Percentiles rank a stretch among this genome's conserved stretches.
These are phyloP conservation scores for Ganoderma sinense DNA, from an alignment of 1,284 basidiomycete species.

Conservation along the genomic window DNA sequence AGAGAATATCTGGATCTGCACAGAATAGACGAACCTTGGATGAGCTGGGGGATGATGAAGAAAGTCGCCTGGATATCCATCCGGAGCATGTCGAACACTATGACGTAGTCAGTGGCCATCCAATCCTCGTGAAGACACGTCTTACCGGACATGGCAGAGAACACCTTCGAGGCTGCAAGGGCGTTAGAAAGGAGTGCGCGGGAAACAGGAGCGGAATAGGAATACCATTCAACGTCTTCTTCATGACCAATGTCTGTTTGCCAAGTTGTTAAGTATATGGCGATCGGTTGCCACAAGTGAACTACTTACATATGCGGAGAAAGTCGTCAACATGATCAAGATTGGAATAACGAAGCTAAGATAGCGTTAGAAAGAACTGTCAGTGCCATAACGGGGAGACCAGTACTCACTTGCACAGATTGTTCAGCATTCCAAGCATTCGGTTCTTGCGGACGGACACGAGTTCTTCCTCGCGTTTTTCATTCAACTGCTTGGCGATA, in stretches of 20 bases:
- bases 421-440: conserved; percentile 15
- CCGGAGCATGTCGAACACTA: conserved; percentile 47
- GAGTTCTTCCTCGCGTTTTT: conserved; percentile 65
- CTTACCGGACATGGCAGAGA: conserved; percentile 47
- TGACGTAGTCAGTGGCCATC: neutral
- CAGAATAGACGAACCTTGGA: conserved; percentile 30
- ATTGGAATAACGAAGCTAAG: conserved; percentile 67
- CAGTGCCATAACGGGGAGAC: neutral
- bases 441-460: conserved; percentile 47
- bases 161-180: conserved; percentile 44
- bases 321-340: conserved; percentile 72
- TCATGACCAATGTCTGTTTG: conserved; percentile 44
- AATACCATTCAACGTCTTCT: conserved; percentile 40
- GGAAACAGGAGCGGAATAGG: neutral
- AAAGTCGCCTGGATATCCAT: conserved; percentile 42
- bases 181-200: conserved; percentile 27
- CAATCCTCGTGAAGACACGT: neutral
- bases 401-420: conserved; percentile 21
- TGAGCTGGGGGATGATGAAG: conserved; percentile 40
- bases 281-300: too few relatives aligned
- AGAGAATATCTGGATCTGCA: neutral
- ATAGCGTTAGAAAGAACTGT: too few relatives aligned
- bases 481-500: conserved; percentile 50
- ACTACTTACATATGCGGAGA: conserved; percentile 57
- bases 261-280: too few relatives aligned